Evolutionary conservation across 768 basidiomycete genomes (phyloP).

Genomic region (Boletus rubescentipes): DNA sequence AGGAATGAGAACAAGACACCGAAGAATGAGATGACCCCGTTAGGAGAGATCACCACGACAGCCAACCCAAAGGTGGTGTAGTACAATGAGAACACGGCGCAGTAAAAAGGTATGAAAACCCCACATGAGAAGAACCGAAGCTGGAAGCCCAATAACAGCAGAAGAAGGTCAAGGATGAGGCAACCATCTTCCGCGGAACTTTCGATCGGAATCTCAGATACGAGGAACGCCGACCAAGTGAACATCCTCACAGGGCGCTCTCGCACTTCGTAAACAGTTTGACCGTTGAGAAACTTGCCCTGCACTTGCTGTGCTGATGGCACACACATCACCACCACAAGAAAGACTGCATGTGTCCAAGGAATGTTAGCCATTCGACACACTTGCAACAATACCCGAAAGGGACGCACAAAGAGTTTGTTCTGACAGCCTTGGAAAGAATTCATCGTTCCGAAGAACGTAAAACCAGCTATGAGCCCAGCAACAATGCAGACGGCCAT

Average conservation of each 20-base stretch:
- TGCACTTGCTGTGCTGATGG: slow-evolving; percentile 60
- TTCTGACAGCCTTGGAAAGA: slow-evolving; percentile 42
- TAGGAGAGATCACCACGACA: slow-evolving; percentile 44
- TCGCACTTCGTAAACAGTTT: slow-evolving; percentile 59
- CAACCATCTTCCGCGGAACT: slow-evolving; percentile 44
- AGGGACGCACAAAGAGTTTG: slow-evolving; percentile 40
- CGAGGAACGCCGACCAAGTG: slow-evolving; percentile 57
- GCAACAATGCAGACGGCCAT: slow-evolving; percentile 34
- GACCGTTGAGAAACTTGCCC: slow-evolving; percentile 53
- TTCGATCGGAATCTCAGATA: slow-evolving; percentile 50
- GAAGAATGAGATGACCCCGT: slow-evolving; percentile 41
- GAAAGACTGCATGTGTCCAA: slow-evolving; percentile 49
- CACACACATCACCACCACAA: slow-evolving; percentile 43
- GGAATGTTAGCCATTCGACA: background rate
- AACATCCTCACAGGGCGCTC: slow-evolving; percentile 66
- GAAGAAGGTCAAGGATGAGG: slow-evolving; percentile 41
- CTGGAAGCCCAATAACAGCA: slow-evolving; percentile 53
- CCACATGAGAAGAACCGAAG: slow-evolving; percentile 36
- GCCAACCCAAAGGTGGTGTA: slow-evolving; percentile 43
- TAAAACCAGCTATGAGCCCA: slow-evolving; percentile 42
- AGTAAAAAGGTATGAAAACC: slow-evolving; percentile 40
- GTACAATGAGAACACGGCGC: slow-evolving; percentile 43
- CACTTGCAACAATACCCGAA: rapidly evolving
- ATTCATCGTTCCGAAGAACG: slow-evolving; percentile 39
- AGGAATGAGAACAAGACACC: slow-evolving; percentile 40